phyloP scores from a whole-genome alignment of 805 yeast species.

The Ogataea degrootiae region DNA sequence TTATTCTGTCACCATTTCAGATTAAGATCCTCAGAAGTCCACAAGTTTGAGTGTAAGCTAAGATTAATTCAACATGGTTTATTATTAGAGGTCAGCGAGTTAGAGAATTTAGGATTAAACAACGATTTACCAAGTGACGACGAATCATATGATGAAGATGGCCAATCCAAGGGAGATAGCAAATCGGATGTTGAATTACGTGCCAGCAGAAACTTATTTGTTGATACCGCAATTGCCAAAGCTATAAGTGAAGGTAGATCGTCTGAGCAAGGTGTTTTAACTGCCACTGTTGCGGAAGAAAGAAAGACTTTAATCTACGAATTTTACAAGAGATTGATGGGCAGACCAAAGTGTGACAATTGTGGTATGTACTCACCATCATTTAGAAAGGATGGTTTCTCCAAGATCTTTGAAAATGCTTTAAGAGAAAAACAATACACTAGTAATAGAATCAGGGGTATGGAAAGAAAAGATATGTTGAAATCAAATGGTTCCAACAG shows the following conservation, averaged over 20 bases:
- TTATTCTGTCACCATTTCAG: constrained; percentile 86
- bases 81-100: constrained; percentile 65
- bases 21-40: constrained; percentile 63
- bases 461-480: constrained; percentile 67
- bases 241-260: constrained; percentile 78
- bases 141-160: constrained; percentile 45
- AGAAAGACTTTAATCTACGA: constrained; percentile 70
- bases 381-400: constrained; percentile 90
- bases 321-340: constrained; percentile 65
- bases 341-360: constrained; percentile 88
- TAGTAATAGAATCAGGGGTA: constrained; percentile 80
- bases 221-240: constrained; percentile 60
- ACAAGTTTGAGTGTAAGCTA: constrained; percentile 72
- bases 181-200: constrained; percentile 39
- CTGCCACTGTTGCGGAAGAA: constrained; percentile 84
- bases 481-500: constrained; percentile 26
- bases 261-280: constrained; percentile 59
- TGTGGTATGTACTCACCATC: constrained; percentile 95
- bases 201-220: constrained; percentile 62
- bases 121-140: constrained; percentile 37
- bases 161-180: constrained; percentile 18
- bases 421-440: constrained; percentile 75
- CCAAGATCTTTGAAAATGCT: constrained; percentile 87
- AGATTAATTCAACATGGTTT: constrained; percentile 84
- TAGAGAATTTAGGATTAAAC: constrained; percentile 58